Percentiles rank a stretch among this genome's conserved stretches.
phyloP scores from a whole-genome alignment of 305 asterid species.

The Fraxinus latifolia region DNA sequence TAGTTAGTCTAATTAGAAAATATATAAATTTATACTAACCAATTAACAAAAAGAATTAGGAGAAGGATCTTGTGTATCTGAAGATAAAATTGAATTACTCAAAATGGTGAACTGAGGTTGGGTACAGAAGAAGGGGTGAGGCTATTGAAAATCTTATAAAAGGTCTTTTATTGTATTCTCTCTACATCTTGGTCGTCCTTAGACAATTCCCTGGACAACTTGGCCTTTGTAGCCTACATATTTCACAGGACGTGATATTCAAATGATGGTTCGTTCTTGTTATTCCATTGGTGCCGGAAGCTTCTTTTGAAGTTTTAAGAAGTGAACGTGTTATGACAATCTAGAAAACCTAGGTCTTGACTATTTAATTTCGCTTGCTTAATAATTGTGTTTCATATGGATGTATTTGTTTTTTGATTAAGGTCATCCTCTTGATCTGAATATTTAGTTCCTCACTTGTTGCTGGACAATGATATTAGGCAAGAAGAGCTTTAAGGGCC shows the following conservation, averaged over 20 bases:
- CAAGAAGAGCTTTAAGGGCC: constrained; percentile 91
- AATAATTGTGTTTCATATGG: neutral
- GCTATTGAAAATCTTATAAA: neutral
- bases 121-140: neutral
- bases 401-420: neutral
- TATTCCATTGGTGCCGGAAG: neutral
- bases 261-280: neutral
- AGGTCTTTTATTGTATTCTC: neutral
- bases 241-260: neutral
- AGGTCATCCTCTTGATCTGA: neutral
- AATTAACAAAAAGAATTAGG: neutral
- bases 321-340: neutral
- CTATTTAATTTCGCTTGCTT: neutral
- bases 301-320: neutral
- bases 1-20: neutral
- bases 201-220: neutral
- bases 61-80: neutral
- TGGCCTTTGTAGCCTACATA: neutral
- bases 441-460: constrained; percentile 1
- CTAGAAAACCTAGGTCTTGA: neutral
- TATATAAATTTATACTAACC: neutral
- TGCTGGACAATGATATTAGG: constrained; percentile 35
- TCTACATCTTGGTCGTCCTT: neutral
- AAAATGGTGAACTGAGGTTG: neutral
- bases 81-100: neutral